Percentiles rank a stretch among this genome's conserved stretches.
phyloP scores from a whole-genome alignment of 495 filamentous ascomycete genomes.

The Penicillium desertorum region DNA sequence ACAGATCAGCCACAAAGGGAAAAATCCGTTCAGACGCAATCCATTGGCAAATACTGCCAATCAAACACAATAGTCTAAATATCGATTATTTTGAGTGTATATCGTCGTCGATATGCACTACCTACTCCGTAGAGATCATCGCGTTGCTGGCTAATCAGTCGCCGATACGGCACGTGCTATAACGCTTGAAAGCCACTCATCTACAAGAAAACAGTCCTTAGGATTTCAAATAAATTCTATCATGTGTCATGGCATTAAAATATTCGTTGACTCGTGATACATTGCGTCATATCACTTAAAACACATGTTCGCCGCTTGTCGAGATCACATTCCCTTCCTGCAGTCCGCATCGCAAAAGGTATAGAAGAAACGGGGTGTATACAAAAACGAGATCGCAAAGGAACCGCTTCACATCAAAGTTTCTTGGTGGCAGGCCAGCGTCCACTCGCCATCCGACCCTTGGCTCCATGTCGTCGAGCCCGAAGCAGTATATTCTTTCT shows the following conservation, averaged over 20 bases:
- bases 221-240: constrained; percentile 1
- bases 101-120: background rate
- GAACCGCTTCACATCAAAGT: constrained; percentile 29
- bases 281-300: constrained; percentile 18
- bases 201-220: background rate
- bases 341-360: constrained; percentile 1
- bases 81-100: background rate
- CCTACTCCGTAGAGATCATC: background rate
- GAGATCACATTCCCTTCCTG: background rate
- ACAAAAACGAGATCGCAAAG: background rate
- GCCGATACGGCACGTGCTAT: background rate
- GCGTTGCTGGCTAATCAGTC: background rate
- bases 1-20: background rate
- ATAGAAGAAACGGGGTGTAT: background rate
- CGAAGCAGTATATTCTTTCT: constrained; percentile 32
- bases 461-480: constrained; percentile 47
- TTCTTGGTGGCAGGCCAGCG: constrained; percentile 40
- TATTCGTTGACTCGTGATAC: constrained; percentile 22
- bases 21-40: background rate
- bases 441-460: constrained; percentile 48
- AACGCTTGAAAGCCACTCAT: background rate
- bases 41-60: background rate
- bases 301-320: constrained; percentile 12
- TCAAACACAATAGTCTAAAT: background rate
- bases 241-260: constrained; percentile 11